Conservation (phyloP, 495 filamentous ascomycete species). For the Penicillium paxilli region DNA sequence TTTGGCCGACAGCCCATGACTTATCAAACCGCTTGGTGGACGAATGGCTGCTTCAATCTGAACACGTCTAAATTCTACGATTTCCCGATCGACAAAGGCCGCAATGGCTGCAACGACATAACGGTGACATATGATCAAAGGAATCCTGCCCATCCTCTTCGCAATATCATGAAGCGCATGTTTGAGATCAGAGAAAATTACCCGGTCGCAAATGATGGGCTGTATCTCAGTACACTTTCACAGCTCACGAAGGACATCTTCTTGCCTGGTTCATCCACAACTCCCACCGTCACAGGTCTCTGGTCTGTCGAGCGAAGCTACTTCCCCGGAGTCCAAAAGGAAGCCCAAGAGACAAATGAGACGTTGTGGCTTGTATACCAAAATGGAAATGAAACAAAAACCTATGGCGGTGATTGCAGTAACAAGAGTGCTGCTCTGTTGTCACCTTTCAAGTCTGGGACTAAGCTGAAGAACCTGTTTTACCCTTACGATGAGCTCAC, state of each 20-base stretch:
- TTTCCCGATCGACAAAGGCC: slow-evolving; percentile 43
- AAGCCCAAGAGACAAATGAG: slow-evolving; percentile 29
- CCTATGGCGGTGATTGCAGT: slow-evolving; percentile 43
- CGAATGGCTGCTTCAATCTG: slow-evolving; percentile 52
- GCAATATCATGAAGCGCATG: slow-evolving; percentile 48
- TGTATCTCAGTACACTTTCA: slow-evolving; percentile 40
- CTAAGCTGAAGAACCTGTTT: slow-evolving; percentile 49
- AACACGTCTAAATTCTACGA: slow-evolving; percentile 45
- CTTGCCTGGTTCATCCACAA: slow-evolving; percentile 42
- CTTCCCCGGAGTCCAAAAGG: slow-evolving; percentile 37
- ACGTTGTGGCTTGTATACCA: slow-evolving; percentile 51
- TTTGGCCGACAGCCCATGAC: slow-evolving; percentile 52
- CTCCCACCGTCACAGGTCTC: slow-evolving; percentile 47
- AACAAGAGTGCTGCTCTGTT: slow-evolving; percentile 37
- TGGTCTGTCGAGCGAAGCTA: slow-evolving; percentile 50
- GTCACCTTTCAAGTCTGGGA: slow-evolving; percentile 40
- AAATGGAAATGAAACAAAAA: slow-evolving; percentile 45
- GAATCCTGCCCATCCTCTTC: slow-evolving; percentile 51
- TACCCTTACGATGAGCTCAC: slow-evolving; percentile 52
- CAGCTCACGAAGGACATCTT: slow-evolving; percentile 43
- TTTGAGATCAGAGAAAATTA: slow-evolving; percentile 49
- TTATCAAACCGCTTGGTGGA: slow-evolving; percentile 50
- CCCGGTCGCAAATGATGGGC: slow-evolving; percentile 50
- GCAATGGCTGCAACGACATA: slow-evolving; percentile 47
- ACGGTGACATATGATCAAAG: slow-evolving; percentile 52